Evolutionary conservation across 192 early-diverging fungal genomes (phyloP), one percentile per base, ranked within the genome.

Genomic region (Rhizophagus clarus): DNA sequence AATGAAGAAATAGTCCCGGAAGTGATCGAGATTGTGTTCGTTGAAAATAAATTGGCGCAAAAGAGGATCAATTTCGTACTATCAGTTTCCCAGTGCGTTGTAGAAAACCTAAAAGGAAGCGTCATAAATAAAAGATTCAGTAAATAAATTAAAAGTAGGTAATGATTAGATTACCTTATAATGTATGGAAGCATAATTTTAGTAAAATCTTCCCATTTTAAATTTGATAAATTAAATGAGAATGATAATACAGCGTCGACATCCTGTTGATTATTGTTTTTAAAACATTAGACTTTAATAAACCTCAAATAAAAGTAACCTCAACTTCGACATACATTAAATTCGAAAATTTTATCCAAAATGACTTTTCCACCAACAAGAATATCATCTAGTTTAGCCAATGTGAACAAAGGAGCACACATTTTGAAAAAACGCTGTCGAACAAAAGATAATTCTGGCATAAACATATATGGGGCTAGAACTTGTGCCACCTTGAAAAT

Each of bases 171-270:
- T 73, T 83, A 88, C 83, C 74, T 80, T 34, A 93, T 83, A 61
- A 95, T 83, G 74, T 92, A 87, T 17, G 95, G 94, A 28, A 95
- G 82, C 73, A 94, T 83, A 61, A 96, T 89, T 79, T 92, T 91
- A 26, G 90, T 90, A 80, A 90, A 95, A 72, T 95, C 90, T 40
- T 84, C 78, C 91, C 94, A 93, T 61, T 88, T 87, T 17, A 93
- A 72, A 20, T 88, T 87, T 32, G 87, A 86, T 12, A 96, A 85
- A 5, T 88, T 84, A 73, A 96, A 85, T 20, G 85, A 88, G 84
- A 97, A 94, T 15, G 88, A 84, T 64, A 94, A 86, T 15, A 94
- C 88, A 31, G 84, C 80, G n/a, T 85, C 76, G 3, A 85, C 74
- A 80, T 93, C 87, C 83, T 91, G 61, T 62, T 71, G 68, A 14